Percentiles rank a stretch among this genome's conserved stretches.
These are phyloP conservation scores for Pyrus pyrifolia DNA, from an alignment of 306 rosid species.

Conservation along the genomic window DNA sequence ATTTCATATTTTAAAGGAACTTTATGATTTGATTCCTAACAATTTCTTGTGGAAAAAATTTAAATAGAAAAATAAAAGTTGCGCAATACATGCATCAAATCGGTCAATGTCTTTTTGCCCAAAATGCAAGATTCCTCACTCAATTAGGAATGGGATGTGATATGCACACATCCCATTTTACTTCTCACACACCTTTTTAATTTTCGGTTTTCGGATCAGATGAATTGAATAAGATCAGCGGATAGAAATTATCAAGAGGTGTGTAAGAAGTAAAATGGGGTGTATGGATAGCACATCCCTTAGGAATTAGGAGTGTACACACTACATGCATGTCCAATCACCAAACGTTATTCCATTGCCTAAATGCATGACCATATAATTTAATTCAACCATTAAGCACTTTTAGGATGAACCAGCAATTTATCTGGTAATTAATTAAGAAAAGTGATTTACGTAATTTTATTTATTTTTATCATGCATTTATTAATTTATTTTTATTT, in stretches of 20 bases:
- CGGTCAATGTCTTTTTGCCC: too few species aligned
- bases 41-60: background rate
- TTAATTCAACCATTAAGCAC: background rate
- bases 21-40: background rate
- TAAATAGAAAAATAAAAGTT: too few species aligned
- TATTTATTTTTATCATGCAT: too few species aligned
- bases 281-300: too few species aligned
- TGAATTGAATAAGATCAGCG: too few species aligned
- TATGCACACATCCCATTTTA: too few species aligned
- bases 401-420: background rate
- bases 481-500: too few species aligned
- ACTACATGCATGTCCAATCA: background rate
- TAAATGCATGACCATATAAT: background rate
- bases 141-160: too few species aligned
- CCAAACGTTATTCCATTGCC: background rate
- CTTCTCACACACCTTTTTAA: too few species aligned
- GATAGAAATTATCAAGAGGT: too few species aligned
- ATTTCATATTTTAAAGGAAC: background rate
- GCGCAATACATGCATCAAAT: too few species aligned
- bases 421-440: background rate
- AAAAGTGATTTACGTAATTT: background rate
- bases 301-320: background rate
- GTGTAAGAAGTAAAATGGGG: too few species aligned
- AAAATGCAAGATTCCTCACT: background rate
- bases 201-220: rapidly evolving